Percentiles rank a stretch among this genome's conserved stretches.
Evolutionary conservation across 1,284 basidiomycete genomes (phyloP).

Genomic region (Leccinum brunneo-olivaceum): DNA sequence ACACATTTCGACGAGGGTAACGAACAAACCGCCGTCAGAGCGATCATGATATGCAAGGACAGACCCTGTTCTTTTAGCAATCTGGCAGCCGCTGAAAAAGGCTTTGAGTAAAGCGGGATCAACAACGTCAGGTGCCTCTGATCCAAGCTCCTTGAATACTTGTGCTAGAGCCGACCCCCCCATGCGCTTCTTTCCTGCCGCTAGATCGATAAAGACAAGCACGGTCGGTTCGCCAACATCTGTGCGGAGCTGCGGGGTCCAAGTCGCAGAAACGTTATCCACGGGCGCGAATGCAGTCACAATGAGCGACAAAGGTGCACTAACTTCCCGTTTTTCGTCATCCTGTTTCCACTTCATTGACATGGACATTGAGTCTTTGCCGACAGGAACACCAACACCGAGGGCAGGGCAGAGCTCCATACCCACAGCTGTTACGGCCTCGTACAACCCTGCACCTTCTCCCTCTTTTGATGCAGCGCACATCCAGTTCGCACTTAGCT

Average conservation of each 20-base stretch:
- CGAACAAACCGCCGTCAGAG: constrained; percentile 93
- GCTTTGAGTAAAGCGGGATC: constrained; percentile 69
- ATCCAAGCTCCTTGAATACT: constrained; percentile 89
- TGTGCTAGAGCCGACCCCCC: constrained; percentile 96
- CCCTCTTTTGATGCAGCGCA: constrained; percentile 87
- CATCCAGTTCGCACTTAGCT: constrained; percentile 99
- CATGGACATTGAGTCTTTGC: constrained; percentile 99
- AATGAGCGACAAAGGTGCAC: constrained; percentile 86
- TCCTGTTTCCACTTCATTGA: constrained; percentile 88
- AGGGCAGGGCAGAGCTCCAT: constrained; percentile 93
- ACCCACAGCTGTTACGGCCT: constrained; percentile 89
- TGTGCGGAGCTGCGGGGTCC: constrained; percentile 86
- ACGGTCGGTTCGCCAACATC: constrained; percentile 61
- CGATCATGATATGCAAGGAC: constrained; percentile 97
- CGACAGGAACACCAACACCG: constrained; percentile 92
- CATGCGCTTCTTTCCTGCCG: constrained; percentile 75
- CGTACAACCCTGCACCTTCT: constrained; percentile 88
- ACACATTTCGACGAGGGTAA: constrained; percentile 91
- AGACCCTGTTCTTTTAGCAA: constrained; percentile 56
- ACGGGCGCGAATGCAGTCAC: constrained; percentile 94
- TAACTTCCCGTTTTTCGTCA: constrained; percentile 73
- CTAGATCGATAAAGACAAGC: constrained; percentile 88
- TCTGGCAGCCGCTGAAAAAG: constrained; percentile 77
- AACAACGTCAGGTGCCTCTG: constrained; percentile 87
- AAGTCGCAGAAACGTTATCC: constrained; percentile 72